Evolutionary conservation across 306 rosid species (phyloP), one percentile per base, ranked within the genome.

Genomic region (Nissolia schottii): DNA sequence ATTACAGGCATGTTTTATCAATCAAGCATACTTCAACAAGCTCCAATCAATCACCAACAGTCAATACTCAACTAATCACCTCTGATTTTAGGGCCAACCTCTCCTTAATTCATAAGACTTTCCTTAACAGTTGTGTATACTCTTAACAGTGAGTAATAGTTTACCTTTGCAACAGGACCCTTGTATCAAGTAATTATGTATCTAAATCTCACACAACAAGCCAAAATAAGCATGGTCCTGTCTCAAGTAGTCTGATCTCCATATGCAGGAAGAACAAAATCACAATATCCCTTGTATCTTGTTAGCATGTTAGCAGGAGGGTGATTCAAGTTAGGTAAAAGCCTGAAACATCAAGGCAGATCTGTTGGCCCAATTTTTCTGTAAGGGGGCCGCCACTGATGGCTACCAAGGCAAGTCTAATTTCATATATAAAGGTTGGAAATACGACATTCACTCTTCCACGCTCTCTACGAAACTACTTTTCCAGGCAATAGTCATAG

Each of bases 341-440:
- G 55, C 68, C 64, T 73, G 40, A 64, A 75, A 73, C 68, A 64
- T 46, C 63, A 80, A 70, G 45, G 82, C 65, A 78, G 70, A 78
- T 56, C 69, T 35, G 20, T 12, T 43, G 40, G 71, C 62, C 55
- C 68, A 64, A 38, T 43, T 63, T 73, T 38, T 50, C 22, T 34
- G 46, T 6, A 34, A 12, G 65, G 70, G 49, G 60, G 73, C 73
- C 41, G 14, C 29, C 50, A 68, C 27, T 48, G 40, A 73, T 73
- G 67, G 76, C 8, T 67, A 73, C 23, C 73, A 64, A 46, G 34
- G 58, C 41, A 43, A 62, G 72, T 61, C 46, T 67, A 32, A 66
- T 60, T 77, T 55, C 55, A 62, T 51, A 62, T 59, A 43, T 57
- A 16, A 23, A 60, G 22, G 67, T 22, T 48, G 59, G 66, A 58